Percentiles rank a stretch among this genome's conserved stretches.
Conservation (phyloP, 345 rosid genomes). For the Leavenworthia alabamica region DNA sequence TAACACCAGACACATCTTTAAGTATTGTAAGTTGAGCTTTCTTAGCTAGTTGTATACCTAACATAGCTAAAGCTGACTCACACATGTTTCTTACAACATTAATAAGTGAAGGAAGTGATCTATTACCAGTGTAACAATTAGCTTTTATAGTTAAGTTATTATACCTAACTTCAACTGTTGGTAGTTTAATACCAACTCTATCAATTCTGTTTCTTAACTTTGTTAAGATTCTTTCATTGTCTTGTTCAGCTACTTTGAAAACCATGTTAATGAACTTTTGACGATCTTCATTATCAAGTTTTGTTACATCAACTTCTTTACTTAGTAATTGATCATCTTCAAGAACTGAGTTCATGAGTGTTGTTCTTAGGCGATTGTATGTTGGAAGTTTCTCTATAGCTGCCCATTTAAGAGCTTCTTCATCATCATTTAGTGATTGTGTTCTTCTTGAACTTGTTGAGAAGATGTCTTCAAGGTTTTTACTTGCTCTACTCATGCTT, state of each 20-base stretch:
- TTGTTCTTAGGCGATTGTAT: constrained; percentile 63
- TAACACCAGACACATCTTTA: constrained; percentile 60
- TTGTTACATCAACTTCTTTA: constrained; percentile 61
- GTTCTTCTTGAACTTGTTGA: constrained; percentile 36
- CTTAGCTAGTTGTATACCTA: constrained; percentile 59
- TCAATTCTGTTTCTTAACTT: constrained; percentile 73
- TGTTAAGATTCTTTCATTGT: constrained; percentile 63
- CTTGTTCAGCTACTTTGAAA: constrained; percentile 83
- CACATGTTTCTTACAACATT: constrained; percentile 58
- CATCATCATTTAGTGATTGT: constrained; percentile 53
- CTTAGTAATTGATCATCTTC: constrained; percentile 46
- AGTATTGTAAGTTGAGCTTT: constrained; percentile 69
- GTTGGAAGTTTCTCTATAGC: constrained; percentile 89
- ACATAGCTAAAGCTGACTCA: constrained; percentile 51
- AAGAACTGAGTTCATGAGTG: constrained; percentile 47
- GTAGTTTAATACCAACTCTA: constrained; percentile 82
- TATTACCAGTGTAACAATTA: constrained; percentile 58
- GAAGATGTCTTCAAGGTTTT: constrained; percentile 58
- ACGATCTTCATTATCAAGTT: constrained; percentile 56
- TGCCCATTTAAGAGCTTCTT: constrained; percentile 93
- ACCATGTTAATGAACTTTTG: constrained; percentile 65
- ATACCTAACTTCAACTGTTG: constrained; percentile 72
- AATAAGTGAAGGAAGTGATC: constrained; percentile 81
- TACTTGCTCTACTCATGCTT: constrained; percentile 54
- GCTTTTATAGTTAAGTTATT: constrained; percentile 62